Evolutionary conservation across 116 monocot genomes (phyloP), one percentile per base, ranked within the genome.

Genomic region (Posidonia oceanica): DNA sequence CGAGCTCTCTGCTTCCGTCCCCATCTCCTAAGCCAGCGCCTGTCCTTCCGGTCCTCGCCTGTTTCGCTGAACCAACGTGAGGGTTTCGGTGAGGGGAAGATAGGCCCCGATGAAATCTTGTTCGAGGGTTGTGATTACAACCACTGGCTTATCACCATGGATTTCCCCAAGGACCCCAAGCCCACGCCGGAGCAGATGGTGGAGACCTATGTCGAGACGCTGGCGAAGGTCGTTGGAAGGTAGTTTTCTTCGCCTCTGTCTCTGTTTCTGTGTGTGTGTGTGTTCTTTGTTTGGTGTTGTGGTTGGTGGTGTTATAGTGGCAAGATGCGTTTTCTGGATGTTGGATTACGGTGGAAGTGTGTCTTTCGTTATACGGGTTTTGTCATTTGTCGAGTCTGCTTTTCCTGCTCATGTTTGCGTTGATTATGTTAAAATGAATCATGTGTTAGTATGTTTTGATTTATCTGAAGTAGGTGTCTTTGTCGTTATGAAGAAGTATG

Each of bases 91-190:
- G 79, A 75, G 20, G 53, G 61, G 40, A 83, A 87, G 77, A 91
- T 96, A 16, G 70, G 66, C 5, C 86, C 88, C 15, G 88, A 95
- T 36, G 89, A 91, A 58, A 92, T 97, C 66, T 75, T 97, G 48
- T 92, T 97, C 76, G 92, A 91, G 74, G 97, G 92, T 2, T 92
- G 92, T 68, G 97, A 97, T 69, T 97, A 92, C 76, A 97, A 97
- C 69, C 97, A 97, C 80, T 97, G 97, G 97, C 82, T 97, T 51
- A 92, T 97, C 73, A 92, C 92, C 16, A 87, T 97, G 74, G 89
- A 89, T 42, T 97, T 97, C 77, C 89, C 92, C 48, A 83, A 85
- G 59, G 92, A 89, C 40, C 91, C 94, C 58, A 78, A 76, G 55
- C 97, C 92, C 18, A 77, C 89, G n/a, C 81, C 76, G 0, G 97